These are phyloP conservation scores for Globisporangium recalcitrans DNA, from an alignment of 352 stramenopile species.

Conservation along the genomic window DNA sequence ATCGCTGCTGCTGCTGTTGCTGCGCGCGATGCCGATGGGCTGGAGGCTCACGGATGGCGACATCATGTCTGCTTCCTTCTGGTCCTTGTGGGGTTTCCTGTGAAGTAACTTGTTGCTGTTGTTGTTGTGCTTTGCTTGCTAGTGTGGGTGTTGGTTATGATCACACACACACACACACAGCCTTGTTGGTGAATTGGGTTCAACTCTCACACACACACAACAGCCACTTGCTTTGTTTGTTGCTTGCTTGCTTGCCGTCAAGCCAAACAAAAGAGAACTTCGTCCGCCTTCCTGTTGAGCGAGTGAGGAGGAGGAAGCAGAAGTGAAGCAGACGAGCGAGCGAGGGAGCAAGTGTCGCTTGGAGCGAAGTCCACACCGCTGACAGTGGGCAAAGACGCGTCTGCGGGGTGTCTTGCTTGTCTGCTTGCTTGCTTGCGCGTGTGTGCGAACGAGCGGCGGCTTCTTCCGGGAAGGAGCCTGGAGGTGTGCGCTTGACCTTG, in stretches of 20 bases:
- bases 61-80: conserved; percentile 8
- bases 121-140: not conserved
- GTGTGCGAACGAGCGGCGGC: conserved; percentile 5
- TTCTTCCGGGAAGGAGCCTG: not conserved
- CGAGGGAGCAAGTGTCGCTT: not conserved
- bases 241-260: conserved; percentile 6
- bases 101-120: conserved; percentile 6
- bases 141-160: not conserved
- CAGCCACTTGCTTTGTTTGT: conserved; percentile 3
- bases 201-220: not conserved
- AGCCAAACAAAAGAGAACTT: conserved; percentile 5
- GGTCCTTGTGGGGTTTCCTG: not conserved
- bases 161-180: not conserved
- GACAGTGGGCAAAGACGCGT: not conserved
- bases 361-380: conserved; percentile 4
- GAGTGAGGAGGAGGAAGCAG: conserved; percentile 4
- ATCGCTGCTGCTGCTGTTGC: conserved; percentile 8
- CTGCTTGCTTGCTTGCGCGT: not conserved
- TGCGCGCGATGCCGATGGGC: conserved; percentile 11
- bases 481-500: conserved; percentile 2
- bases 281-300: conserved; percentile 15
- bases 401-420: not conserved
- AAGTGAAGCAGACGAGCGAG: conserved; percentile 4
- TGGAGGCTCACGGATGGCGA: conserved; percentile 5
- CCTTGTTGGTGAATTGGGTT: not conserved